These are phyloP conservation scores for Phytophthora sp. DNA, from an alignment of 352 stramenopile genomes.

Conservation along the genomic window DNA sequence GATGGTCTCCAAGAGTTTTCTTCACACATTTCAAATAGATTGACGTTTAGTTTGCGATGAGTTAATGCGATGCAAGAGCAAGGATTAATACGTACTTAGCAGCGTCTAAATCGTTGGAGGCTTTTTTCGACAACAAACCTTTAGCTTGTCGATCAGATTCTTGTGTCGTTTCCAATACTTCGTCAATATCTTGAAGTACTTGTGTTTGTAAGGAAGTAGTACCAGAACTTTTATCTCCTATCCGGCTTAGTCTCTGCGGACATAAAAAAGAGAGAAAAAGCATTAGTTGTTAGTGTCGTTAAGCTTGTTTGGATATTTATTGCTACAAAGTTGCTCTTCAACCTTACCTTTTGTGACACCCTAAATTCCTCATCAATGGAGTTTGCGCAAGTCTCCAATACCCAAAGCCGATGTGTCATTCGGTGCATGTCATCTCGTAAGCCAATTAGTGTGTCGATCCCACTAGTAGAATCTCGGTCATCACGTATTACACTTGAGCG, in stretches of 20 bases:
- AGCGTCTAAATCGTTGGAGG: slow-evolving; percentile 38
- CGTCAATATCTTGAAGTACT: slow-evolving; percentile 22
- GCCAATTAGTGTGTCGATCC: slow-evolving; percentile 33
- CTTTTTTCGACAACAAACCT: slow-evolving; percentile 43
- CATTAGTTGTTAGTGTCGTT: neutral
- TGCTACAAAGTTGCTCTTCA: too few relatives aligned
- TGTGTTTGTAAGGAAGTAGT: slow-evolving; percentile 1
- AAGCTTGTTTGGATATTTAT: neutral
- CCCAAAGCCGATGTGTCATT: slow-evolving; percentile 52
- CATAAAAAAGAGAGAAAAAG: neutral
- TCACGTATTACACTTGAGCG: slow-evolving; percentile 1
- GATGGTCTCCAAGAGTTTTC: slow-evolving; percentile 46
- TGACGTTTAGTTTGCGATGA: slow-evolving; percentile 18
- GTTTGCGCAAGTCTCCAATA: slow-evolving; percentile 54
- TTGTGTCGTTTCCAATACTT: slow-evolving; percentile 21
- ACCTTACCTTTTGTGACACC: slow-evolving; percentile 47
- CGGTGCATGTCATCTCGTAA: slow-evolving; percentile 55
- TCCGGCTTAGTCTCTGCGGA: slow-evolving; percentile 18
- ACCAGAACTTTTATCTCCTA: slow-evolving; percentile 9
- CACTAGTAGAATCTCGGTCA: slow-evolving; percentile 6
- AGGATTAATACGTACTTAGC: slow-evolving; percentile 43
- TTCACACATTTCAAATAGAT: slow-evolving; percentile 34
- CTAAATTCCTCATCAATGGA: slow-evolving; percentile 71
- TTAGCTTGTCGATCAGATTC: neutral
- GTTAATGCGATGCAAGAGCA: neutral